Percentiles rank a stretch among this genome's conserved stretches.
phyloP scores from a whole-genome alignment of 495 filamentous ascomycete species.

The Penicillium dipodomyicola region DNA sequence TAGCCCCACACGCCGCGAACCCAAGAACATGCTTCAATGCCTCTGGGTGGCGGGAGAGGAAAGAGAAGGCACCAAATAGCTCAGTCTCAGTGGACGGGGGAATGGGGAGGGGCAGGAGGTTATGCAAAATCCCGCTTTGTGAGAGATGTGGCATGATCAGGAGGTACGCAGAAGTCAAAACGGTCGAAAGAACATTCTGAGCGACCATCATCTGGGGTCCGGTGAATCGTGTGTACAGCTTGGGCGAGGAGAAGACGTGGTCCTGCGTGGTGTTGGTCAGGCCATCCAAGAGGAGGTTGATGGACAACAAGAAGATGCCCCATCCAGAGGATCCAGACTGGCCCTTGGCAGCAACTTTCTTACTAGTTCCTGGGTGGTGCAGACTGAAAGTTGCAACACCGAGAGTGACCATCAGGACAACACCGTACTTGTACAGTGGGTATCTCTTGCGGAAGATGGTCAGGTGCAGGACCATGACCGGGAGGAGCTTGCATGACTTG shows the following conservation, averaged over 20 bases:
- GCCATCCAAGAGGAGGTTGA: slow-evolving; percentile 94
- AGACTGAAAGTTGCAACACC: slow-evolving; percentile 96
- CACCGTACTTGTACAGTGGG: slow-evolving; percentile 94
- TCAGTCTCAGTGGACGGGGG: slow-evolving; percentile 59
- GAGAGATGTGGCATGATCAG: slow-evolving; percentile 75
- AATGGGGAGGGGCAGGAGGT: slow-evolving; percentile 61
- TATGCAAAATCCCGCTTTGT: slow-evolving; percentile 60
- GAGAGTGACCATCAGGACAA: slow-evolving; percentile 83
- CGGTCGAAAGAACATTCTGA: slow-evolving; percentile 81
- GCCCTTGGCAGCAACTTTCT: slow-evolving; percentile 55
- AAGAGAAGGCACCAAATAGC: slow-evolving; percentile 71
- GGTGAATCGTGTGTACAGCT: slow-evolving; percentile 64
- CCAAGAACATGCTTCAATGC: slow-evolving; percentile 82
- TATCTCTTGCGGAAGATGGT: slow-evolving; percentile 87
- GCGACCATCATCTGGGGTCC: slow-evolving; percentile 99
- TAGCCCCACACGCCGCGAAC: slow-evolving; percentile 87
- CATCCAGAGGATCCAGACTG: slow-evolving; percentile 60
- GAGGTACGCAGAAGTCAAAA: slow-evolving; percentile 72
- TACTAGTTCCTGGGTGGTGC: slow-evolving; percentile 69
- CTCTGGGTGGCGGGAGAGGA: slow-evolving; percentile 71
- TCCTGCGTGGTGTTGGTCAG: slow-evolving; percentile 96
- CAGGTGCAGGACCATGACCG: slow-evolving; percentile 95
- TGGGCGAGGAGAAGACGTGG: slow-evolving; percentile 72
- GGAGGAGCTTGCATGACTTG: slow-evolving; percentile 95
- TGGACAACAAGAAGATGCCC: slow-evolving; percentile 80